Percentiles rank a stretch among this genome's conserved stretches.
These are phyloP conservation scores for Zymoseptoria passerinii DNA, from an alignment of 2,329 filamentous ascomycete genomes.

Conservation along the genomic window DNA sequence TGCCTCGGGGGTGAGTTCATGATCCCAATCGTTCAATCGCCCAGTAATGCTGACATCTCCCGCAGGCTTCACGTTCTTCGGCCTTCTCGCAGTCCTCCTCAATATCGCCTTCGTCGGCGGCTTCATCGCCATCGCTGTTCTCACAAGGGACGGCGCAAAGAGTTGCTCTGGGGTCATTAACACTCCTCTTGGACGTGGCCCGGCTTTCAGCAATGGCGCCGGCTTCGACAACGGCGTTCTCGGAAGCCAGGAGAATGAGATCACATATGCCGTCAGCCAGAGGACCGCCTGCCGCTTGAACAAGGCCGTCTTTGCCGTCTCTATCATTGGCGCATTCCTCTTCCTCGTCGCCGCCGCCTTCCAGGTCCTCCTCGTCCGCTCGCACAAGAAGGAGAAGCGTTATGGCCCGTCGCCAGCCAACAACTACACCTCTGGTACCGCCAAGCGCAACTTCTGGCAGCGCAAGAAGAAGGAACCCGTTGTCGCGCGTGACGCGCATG, in stretches of 20 bases:
- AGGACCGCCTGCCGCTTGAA: constrained; percentile 66
- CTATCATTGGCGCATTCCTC: constrained; percentile 70
- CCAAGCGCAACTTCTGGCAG: constrained; percentile 31
- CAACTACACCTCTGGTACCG: constrained; percentile 58
- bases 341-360: constrained; percentile 65
- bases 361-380: constrained; percentile 59
- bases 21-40: background rate
- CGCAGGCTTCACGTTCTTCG: constrained; percentile 56
- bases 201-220: constrained; percentile 42
- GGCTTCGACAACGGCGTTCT: constrained; percentile 41
- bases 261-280: constrained; percentile 39
- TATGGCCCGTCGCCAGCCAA: constrained; percentile 59
- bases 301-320: constrained; percentile 66
- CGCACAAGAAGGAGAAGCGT: constrained; percentile 67
- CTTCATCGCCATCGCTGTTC: constrained; percentile 73
- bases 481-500: constrained; percentile 32
- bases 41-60: background rate
- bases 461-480: constrained; percentile 29
- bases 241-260: constrained; percentile 30
- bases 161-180: constrained; percentile 57
- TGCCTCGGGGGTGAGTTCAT: constrained; percentile 56
- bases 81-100: constrained; percentile 63
- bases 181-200: constrained; percentile 61
- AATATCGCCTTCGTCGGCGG: constrained; percentile 67
- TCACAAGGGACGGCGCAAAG: constrained; percentile 60